Evolutionary conservation across 305 asterid species (phyloP), one percentile per base, ranked within the genome.

Genomic region (Rubia tinctorum): DNA sequence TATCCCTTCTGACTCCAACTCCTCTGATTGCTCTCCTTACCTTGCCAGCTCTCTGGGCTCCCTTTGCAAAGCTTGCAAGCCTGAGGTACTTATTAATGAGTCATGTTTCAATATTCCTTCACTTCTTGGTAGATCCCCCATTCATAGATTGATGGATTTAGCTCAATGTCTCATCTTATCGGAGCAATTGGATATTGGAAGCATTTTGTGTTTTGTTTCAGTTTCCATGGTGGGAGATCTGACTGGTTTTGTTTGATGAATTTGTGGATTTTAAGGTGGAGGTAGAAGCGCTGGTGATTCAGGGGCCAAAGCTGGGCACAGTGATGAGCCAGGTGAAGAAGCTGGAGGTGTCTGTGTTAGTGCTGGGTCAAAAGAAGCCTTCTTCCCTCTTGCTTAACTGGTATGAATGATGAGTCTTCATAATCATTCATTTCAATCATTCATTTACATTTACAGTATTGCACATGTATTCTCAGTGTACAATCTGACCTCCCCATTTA

Each of bases 271-370:
- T 8, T 34, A 63, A 90, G 98, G 98, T 91, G 71, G 97, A 93
- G 75, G 91, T 93, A 20, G 98, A 93, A 82, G 96, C 96, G 81
- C 76, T 93, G 18, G 95, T 91, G 17, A 85, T 93, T 59, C 88
- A 87, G 83, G 98, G 98, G 43, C 90, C 93, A 74, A 88, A 82
- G 76, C 77, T 89, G 87, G 89, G 77, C 45, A 93, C 95, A 37
- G 87, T 89, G 27, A 84, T 88, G 84, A 88, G 86, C 86, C 98
- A 93, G 79, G 98, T 93, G 77, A 90, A 91, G 92, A 93, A 89
- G 84, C 91, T 93, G 40, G 96, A 92, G 71, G 98, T 92, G 34
- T 89, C 96, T 80, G 98, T 92, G 42, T 83, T 93, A 49, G 92
- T 93, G 18, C 79, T 93, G 71, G 97, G 97, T 47, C 96, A 93